phyloP scores from a whole-genome alignment of 1,284 basidiomycete genomes.

The Microbotryum saponariae region DNA sequence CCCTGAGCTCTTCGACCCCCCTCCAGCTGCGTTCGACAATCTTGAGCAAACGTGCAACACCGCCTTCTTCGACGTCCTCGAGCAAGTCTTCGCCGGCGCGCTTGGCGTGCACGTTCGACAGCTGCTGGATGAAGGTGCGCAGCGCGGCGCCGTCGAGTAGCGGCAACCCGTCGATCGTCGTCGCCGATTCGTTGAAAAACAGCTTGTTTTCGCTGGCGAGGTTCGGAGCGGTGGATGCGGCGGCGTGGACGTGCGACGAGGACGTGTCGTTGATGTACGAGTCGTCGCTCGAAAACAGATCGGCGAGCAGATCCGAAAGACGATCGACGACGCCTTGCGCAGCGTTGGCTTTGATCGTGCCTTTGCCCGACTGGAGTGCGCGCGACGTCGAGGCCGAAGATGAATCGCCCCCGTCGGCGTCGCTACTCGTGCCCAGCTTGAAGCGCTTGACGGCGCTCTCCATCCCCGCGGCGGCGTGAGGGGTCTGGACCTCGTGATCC shows the following conservation, averaged over 20 bases:
- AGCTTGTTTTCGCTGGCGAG: background rate
- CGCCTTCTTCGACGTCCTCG: slow-evolving; percentile 53
- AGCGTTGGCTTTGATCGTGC: slow-evolving; percentile 1
- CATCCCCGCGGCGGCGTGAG: background rate
- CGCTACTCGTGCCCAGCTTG: slow-evolving; percentile 11
- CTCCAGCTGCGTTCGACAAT: slow-evolving; percentile 67
- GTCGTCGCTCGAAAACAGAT: slow-evolving; percentile 27
- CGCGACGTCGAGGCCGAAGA: background rate
- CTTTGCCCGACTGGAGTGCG: background rate
- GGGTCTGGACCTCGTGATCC: too few relatives aligned
- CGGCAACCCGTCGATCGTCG: slow-evolving; percentile 3
- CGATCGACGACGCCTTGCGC: slow-evolving; percentile 11
- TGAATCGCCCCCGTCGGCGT: slow-evolving; percentile 9
- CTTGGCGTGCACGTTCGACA: slow-evolving; percentile 1
- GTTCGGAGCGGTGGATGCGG: background rate
- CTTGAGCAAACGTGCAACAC: slow-evolving; percentile 59
- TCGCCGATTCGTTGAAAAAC: slow-evolving; percentile 12
- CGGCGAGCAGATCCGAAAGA: slow-evolving; percentile 14
- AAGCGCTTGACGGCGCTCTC: slow-evolving; percentile 24
- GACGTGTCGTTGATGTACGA: slow-evolving; percentile 22
- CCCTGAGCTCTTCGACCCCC: slow-evolving; percentile 61
- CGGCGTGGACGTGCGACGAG: slow-evolving; percentile 1
- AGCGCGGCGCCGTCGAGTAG: slow-evolving; percentile 15
- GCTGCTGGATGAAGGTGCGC: slow-evolving; percentile 3
- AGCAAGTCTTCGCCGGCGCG: slow-evolving; percentile 20